phyloP scores from a whole-genome alignment of 345 rosid genomes.

The Hypericum androsaemum region DNA sequence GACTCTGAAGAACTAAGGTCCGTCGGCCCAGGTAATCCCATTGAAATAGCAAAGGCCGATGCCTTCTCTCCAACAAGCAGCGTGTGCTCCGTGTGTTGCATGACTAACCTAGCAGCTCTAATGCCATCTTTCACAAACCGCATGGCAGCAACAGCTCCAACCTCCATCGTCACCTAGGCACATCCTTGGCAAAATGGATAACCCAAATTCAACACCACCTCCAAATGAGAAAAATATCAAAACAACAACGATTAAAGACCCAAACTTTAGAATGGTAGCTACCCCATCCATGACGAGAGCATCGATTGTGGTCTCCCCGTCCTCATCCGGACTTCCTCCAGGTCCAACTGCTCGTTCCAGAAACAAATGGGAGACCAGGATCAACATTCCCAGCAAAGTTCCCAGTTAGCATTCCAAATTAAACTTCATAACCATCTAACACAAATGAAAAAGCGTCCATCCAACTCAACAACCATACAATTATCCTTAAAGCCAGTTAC shows the following conservation, averaged over 20 bases:
- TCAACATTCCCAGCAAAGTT: constrained; percentile 7
- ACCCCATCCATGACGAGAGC: constrained; percentile 95
- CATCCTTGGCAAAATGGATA: constrained; percentile 33
- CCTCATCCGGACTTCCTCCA: constrained; percentile 96
- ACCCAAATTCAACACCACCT: constrained; percentile 13
- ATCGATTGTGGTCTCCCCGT: constrained; percentile 89
- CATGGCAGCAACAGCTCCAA: constrained; percentile 98
- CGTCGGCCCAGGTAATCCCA: constrained; percentile 88
- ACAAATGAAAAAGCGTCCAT: too few relatives aligned
- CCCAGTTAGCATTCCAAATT: background rate
- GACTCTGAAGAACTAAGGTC: constrained; percentile 80
- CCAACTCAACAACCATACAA: too few relatives aligned
- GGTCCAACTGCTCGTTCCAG: constrained; percentile 64
- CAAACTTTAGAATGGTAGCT: constrained; percentile 10
- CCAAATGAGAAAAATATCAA: constrained; percentile 1
- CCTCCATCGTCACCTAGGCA: constrained; percentile 89
- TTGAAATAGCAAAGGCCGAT: constrained; percentile 74
- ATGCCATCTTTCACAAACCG: constrained; percentile 89
- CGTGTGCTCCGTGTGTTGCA: constrained; percentile 71
- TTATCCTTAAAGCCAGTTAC: too few relatives aligned
- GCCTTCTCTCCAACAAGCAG: constrained; percentile 79
- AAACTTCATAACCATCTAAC: too few relatives aligned
- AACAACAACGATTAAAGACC: constrained; percentile 1
- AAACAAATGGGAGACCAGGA: constrained; percentile 5
- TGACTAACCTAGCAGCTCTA: constrained; percentile 73